A percentile compares a stretch with the other conserved stretches of the same genome.
Conservation (phyloP, 106 monocot species). For the Phalaenopsis aphrodite region DNA sequence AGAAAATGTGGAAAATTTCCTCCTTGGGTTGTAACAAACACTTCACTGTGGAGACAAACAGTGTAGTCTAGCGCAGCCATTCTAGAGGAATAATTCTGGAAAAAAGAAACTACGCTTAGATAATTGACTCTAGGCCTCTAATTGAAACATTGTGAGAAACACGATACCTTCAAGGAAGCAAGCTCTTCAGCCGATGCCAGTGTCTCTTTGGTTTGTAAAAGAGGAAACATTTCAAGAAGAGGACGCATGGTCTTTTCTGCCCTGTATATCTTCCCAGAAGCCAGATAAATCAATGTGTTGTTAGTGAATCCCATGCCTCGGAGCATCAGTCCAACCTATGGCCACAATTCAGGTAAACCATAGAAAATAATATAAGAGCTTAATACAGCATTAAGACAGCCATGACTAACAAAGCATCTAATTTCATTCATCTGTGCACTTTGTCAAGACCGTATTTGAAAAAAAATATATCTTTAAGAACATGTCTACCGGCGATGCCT, state of each 20-base stretch:
- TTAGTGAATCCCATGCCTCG: conserved; percentile 97
- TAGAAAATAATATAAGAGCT: not conserved
- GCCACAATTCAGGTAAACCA: not conserved
- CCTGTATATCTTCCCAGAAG: conserved; percentile 92
- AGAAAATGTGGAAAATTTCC: conserved; percentile 96
- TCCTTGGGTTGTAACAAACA: conserved; percentile 98
- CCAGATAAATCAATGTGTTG: conserved; percentile 87
- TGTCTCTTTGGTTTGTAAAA: conserved; percentile 90
- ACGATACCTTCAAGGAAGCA: conserved; percentile 74
- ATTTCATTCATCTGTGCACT: not conserved
- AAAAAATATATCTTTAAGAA: not conserved
- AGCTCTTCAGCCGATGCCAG: conserved; percentile 80
- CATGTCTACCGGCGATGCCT: not conserved
- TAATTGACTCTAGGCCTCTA: too few relatives aligned
- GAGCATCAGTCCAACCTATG: conserved; percentile 95
- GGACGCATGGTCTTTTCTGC: conserved; percentile 86
- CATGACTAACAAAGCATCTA: not conserved
- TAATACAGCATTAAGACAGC: not conserved
- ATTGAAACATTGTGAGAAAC: not conserved
- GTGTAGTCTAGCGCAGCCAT: conserved; percentile 97
- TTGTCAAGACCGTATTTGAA: not conserved
- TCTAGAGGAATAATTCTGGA: conserved; percentile 88
- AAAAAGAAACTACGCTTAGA: conserved; percentile 7
- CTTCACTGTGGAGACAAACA: conserved; percentile 94
- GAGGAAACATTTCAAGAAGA: conserved; percentile 97